phyloP scores from a whole-genome alignment of 441 rosid species.

The Bruguiera hainesii region DNA sequence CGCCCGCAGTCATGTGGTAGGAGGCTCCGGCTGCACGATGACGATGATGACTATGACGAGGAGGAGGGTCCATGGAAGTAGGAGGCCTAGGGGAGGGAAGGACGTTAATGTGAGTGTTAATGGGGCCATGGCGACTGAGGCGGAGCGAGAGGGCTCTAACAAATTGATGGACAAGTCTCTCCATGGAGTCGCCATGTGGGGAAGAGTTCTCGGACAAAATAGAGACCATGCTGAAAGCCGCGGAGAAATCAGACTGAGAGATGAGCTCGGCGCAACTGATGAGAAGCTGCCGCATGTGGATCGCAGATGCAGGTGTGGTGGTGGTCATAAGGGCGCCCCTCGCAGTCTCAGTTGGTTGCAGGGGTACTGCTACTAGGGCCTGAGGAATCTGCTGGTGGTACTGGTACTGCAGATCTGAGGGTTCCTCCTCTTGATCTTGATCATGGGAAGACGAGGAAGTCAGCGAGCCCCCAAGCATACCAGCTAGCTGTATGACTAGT shows the following conservation, averaged over 20 bases:
- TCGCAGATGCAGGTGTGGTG: slow-evolving; percentile 21
- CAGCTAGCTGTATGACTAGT: no score
- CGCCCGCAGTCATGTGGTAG: no score
- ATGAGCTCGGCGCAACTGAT: slow-evolving; percentile 63
- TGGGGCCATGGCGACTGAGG: slow-evolving; percentile 35
- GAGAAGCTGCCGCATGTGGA: slow-evolving; percentile 68
- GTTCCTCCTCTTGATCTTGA: no score
- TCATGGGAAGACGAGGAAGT: no score
- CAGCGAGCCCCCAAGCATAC: no score
- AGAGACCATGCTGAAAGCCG: slow-evolving; percentile 63
- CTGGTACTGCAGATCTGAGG: no score
- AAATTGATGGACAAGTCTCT: slow-evolving; percentile 69
- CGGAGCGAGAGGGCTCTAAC: slow-evolving; percentile 70
- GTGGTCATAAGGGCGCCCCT: no score
- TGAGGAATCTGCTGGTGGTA: no score
- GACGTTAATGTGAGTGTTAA: slow-evolving; percentile 8
- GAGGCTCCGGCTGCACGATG: no score
- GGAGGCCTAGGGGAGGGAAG: slow-evolving; percentile 5
- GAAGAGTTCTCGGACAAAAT: slow-evolving; percentile 55
- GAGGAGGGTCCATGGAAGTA: not conserved
- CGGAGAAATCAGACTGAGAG: slow-evolving; percentile 62
- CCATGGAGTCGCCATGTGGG: slow-evolving; percentile 75
- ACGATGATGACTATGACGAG: not conserved
- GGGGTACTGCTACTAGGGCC: no score
- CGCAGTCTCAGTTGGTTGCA: no score